Evolutionary conservation across 2,329 filamentous ascomycete genomes (phyloP).

Genomic region (Cladophialophora psammophila): DNA sequence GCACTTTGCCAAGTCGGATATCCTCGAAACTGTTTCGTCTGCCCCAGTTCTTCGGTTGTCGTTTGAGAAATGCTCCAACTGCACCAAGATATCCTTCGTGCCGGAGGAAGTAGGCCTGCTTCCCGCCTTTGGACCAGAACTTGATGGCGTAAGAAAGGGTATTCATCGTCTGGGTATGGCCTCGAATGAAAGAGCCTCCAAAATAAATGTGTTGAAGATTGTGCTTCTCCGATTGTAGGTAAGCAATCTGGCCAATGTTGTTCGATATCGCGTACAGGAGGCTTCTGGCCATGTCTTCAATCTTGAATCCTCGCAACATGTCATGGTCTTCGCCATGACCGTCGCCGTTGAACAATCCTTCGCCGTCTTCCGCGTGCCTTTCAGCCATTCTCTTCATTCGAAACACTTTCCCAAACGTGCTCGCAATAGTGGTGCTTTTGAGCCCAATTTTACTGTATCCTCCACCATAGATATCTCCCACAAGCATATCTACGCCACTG

Average conservation of each 20-base stretch:
- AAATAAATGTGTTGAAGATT: conserved; percentile 93
- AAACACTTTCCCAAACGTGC: conserved; percentile 96
- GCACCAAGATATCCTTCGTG: conserved; percentile 96
- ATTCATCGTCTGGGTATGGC: conserved; percentile 97
- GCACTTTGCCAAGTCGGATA: conserved; percentile 31
- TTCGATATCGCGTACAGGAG: conserved; percentile 81
- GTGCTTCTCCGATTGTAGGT: conserved; percentile 96
- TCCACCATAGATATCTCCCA: conserved; percentile 96
- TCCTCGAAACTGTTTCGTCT: conserved; percentile 78
- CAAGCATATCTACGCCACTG: conserved; percentile 90
- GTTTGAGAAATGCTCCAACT: conserved; percentile 91
- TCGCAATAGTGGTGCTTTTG: conserved; percentile 94
- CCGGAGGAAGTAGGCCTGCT: conserved; percentile 93
- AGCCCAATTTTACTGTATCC: conserved; percentile 93
- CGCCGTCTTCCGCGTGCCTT: conserved; percentile 75
- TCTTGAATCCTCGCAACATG: conserved; percentile 66
- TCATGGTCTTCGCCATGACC: conserved; percentile 49
- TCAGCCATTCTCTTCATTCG: conserved; percentile 89
- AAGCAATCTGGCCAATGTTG: conserved; percentile 81
- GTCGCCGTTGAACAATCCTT: conserved; percentile 61
- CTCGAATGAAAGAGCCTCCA: conserved; percentile 94
- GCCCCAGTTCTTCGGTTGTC: conserved; percentile 91
- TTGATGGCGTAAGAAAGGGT: conserved; percentile 95
- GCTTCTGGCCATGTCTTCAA: conserved; percentile 87
- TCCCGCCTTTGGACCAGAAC: conserved; percentile 93